Evolutionary conservation across 441 rosid species (phyloP).

Genomic region (Populus trichocarpa): DNA sequence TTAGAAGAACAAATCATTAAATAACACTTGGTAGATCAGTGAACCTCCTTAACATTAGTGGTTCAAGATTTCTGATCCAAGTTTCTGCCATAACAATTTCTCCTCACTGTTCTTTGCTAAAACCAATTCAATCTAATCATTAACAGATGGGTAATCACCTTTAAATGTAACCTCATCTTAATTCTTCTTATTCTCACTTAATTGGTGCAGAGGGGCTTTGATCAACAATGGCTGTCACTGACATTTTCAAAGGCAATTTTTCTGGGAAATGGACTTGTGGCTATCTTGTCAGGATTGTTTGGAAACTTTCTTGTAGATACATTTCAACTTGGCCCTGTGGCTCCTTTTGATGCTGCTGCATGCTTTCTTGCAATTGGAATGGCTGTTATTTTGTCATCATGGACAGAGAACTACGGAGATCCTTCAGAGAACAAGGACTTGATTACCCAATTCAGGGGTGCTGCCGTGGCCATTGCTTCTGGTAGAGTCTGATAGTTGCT

Average conservation of each 20-base stretch:
- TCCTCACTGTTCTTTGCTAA: background rate
- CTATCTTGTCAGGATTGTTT: conserved; percentile 78
- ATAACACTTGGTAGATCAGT: background rate
- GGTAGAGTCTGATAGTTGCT: conserved; percentile 34
- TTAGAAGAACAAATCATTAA: background rate
- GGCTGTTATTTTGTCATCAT: conserved; percentile 76
- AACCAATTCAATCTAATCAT: background rate
- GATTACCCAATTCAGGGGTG: conserved; percentile 82
- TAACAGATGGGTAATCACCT: background rate
- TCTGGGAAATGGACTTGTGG: conserved; percentile 93
- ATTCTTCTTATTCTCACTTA: conserved; percentile 1
- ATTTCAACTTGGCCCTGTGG: conserved; percentile 77
- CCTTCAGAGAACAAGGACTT: conserved; percentile 81
- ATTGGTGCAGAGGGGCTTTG: conserved; percentile 75
- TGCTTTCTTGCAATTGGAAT: conserved; percentile 88
- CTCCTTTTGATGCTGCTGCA: conserved; percentile 97
- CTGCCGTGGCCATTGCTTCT: conserved; percentile 89
- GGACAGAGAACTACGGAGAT: conserved; percentile 91
- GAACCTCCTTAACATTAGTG: background rate
- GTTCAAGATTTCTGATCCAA: background rate
- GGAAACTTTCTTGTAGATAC: conserved; percentile 83
- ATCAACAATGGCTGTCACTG: conserved; percentile 84
- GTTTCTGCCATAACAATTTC: background rate
- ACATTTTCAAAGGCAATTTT: conserved; percentile 95
- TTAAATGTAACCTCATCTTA: conserved; percentile 5